Evolutionary conservation across 495 filamentous ascomycete genomes (phyloP).

Genomic region (Penicillium canescens): DNA sequence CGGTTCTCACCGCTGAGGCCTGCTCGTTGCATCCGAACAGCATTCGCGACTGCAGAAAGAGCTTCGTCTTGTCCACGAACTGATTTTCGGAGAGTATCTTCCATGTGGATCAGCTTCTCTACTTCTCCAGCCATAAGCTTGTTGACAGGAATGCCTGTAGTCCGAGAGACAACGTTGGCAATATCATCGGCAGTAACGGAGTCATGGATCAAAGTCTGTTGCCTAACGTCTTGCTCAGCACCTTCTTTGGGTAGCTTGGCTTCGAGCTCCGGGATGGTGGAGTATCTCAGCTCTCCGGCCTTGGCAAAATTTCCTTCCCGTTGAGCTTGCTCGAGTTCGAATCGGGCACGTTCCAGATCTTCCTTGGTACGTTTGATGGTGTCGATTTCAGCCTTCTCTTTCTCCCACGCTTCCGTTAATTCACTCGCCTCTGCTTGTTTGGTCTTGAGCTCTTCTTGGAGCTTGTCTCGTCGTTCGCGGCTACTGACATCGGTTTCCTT

Average conservation of each 20-base stretch:
- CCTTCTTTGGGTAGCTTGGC: conserved; percentile 77
- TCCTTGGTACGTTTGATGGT: conserved; percentile 82
- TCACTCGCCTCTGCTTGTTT: conserved; percentile 68
- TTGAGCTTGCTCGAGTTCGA: conserved; percentile 85
- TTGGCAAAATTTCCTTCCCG: conserved; percentile 87
- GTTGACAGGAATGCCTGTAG: conserved; percentile 88
- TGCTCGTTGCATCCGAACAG: conserved; percentile 90
- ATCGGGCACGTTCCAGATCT: conserved; percentile 76
- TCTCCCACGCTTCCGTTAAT: conserved; percentile 82
- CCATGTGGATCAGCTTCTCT: conserved; percentile 92
- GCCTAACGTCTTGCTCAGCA: conserved; percentile 37
- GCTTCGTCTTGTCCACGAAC: conserved; percentile 95
- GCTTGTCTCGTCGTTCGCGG: conserved; percentile 81
- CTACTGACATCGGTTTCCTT: conserved; percentile 92
- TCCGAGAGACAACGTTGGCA: conserved; percentile 81
- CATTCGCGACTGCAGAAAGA: conserved; percentile 84
- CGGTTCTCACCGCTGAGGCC: conserved; percentile 89
- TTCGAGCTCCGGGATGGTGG: conserved; percentile 79
- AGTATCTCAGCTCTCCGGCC: conserved; percentile 85
- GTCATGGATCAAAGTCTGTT: conserved; percentile 77
- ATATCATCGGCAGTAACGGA: conserved; percentile 94
- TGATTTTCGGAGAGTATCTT: conserved; percentile 80
- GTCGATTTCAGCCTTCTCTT: conserved; percentile 82
- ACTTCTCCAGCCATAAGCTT: conserved; percentile 91
- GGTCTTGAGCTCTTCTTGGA: conserved; percentile 70